Base-by-base conservation (phyloP, 2,329 filamentous ascomycete genomes). In the Paraphoma sp. region DNA sequence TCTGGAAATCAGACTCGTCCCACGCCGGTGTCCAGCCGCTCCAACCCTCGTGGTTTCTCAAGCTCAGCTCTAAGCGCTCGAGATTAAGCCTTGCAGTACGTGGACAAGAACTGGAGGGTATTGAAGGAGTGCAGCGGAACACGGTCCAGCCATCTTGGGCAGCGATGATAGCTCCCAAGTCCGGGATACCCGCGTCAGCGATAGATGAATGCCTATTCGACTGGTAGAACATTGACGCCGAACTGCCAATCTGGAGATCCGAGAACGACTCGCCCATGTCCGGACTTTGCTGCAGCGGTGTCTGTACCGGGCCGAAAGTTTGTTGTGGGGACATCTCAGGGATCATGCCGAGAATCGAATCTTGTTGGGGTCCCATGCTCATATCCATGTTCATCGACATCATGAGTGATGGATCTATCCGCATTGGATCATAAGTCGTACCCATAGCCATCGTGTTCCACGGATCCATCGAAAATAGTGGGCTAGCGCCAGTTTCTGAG, bases 81-180 rank as follows among this genome's bases (percentile, higher is more conserved):
- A 85, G 75, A 56, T 84, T 83, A 47, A 82, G 69, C 51, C 75
- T 76, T 14, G 82, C 82, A 3, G 82, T 84, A 48, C 79, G 80
- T 16, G 82, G 82, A 63, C 82, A 83, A 23, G 78, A 78, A 51
- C 75, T 79, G 3, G 81, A 80, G 12, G 81, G 77, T 43, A 82
- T 76, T 18, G 79, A 76, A 14, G 81, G 81, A 12, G 79, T 82
- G 67, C 82, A 85, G 40, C 81, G 78, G 62, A 84, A 84, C 6
- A 80, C 80, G 4, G 79, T 81, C 82, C 82, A 84, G 7, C 78
- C 79, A 57, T 84, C 81, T 54, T 83, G 82, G 29, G 81, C 81
- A 17, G 80, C 77, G 42, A 83, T 73, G 45, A 83, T 81, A 6
- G 80, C 80, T 43, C 79, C 78, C 42, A 82, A 76, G 54, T 83